These are phyloP conservation scores for Cystofilobasidium capitatum DNA, from an alignment of 768 basidiomycete genomes.

Conservation along the genomic window DNA sequence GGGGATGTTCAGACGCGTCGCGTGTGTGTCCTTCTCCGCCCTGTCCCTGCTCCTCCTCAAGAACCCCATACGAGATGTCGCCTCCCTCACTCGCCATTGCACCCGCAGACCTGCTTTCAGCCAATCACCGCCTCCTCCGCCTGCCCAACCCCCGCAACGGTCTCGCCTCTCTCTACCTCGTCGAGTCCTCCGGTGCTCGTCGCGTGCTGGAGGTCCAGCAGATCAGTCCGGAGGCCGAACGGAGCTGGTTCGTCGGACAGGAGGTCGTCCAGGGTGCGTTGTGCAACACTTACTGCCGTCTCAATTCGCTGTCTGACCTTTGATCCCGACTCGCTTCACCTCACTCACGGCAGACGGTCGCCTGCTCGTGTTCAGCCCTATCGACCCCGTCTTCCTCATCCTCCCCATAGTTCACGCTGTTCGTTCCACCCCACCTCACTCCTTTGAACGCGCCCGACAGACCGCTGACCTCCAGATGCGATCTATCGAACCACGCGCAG, in stretches of 20 bases:
- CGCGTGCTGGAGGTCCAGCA: constrained; percentile 16
- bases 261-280: constrained; percentile 23
- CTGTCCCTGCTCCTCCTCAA: background rate
- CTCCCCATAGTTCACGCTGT: constrained; percentile 20
- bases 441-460: background rate
- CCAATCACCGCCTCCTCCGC: constrained; percentile 10
- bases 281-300: background rate
- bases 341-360: constrained; percentile 22
- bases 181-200: background rate
- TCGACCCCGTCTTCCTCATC: constrained; percentile 22
- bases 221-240: constrained; percentile 13
- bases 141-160: constrained; percentile 24
- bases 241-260: constrained; percentile 19
- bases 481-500: background rate
- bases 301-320: background rate
- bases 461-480: background rate
- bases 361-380: constrained; percentile 13
- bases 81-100: background rate
- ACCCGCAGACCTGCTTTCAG: background rate
- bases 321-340: background rate
- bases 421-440: background rate
- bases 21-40: background rate
- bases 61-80: background rate
- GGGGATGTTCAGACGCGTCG: background rate
- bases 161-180: constrained; percentile 15